Base-by-base conservation (phyloP, 2,329 filamentous ascomycete species). In the Paraphoma sp. region DNA sequence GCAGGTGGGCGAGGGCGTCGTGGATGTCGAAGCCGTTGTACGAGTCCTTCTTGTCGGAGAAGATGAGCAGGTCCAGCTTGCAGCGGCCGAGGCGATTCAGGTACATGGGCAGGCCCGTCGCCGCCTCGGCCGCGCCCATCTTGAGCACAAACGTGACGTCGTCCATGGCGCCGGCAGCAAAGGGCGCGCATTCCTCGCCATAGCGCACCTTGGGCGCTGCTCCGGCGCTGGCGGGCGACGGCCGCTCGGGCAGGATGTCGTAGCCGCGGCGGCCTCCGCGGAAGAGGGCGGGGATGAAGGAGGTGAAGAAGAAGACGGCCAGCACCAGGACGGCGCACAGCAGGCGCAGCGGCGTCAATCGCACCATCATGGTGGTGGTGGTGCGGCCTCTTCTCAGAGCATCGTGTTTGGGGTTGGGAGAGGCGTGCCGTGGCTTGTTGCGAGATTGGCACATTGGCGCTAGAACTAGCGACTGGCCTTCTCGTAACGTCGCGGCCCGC, bases 11-110 rank as follows among this genome's bases (percentile, higher is more conserved):
- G n/a, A 86, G 77, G 48, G 69, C 68, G 55, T 76, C 74, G 48
- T 79, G 78, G 64, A 86, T 79, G 57, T 83, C 75, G 76, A 78
- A 57, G 80, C 77, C 53, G 80, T 82, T 40, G 78, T 76, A 54
- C 82, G 77, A 74, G 65, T 85, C 83, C 40, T 82, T 82, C 62
- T 82, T 82, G 69, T 87, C 86, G 40, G 85, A 87, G 73, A 85
- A 86, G 64, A 87, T 79, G 30, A 83, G 78, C 48, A 82, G 81
- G 69, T 87, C 75, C 47, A 81, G 81, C 51, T 84, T 79, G 74
- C 85, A 87, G 64, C 79, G 78, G 44, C 86, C 77, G 2, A 84
- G 84, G 1, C 84, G 84, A 55, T 80, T 71, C 59, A 86, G 79
- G 65, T 86, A 85, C 6, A 79, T 71, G 1, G 85, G 84, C n/a